phyloP scores from a whole-genome alignment of 345 rosid genomes.

The thale cress (Arabidopsis thaliana) region TAIR10.1 NC_003071.7:13890501-13891000 shows the following conservation, averaged over 20 bases:
- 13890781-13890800: slow-evolving; percentile 76
- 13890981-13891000: slow-evolving; percentile 51
- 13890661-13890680: slow-evolving; percentile 49
- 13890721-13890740: slow-evolving; percentile 67
- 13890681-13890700: slow-evolving; percentile 52
- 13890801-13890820: slow-evolving; percentile 57
- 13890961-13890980: slow-evolving; percentile 58
- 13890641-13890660: slow-evolving; percentile 45
- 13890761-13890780: slow-evolving; percentile 65
- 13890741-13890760: slow-evolving; percentile 64
- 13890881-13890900: slow-evolving; percentile 38
- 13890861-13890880: slow-evolving; percentile 46
- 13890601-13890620: slow-evolving; percentile 55
- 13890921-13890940: slow-evolving; percentile 28
- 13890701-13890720: slow-evolving; percentile 56
- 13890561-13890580: slow-evolving; percentile 47
- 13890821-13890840: slow-evolving; percentile 65
- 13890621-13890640: slow-evolving; percentile 45
- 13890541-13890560: slow-evolving; percentile 48
- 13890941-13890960: slow-evolving; percentile 58
- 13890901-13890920: slow-evolving; percentile 36
- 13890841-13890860: slow-evolving; percentile 54
- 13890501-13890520: slow-evolving; percentile 49
- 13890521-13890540: slow-evolving; percentile 40
- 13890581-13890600: slow-evolving; percentile 48